Percentiles rank a stretch among this genome's conserved stretches.
Conservation (phyloP, 352 stramenopile genomes). For the Phytophthora uliginosa region DNA sequence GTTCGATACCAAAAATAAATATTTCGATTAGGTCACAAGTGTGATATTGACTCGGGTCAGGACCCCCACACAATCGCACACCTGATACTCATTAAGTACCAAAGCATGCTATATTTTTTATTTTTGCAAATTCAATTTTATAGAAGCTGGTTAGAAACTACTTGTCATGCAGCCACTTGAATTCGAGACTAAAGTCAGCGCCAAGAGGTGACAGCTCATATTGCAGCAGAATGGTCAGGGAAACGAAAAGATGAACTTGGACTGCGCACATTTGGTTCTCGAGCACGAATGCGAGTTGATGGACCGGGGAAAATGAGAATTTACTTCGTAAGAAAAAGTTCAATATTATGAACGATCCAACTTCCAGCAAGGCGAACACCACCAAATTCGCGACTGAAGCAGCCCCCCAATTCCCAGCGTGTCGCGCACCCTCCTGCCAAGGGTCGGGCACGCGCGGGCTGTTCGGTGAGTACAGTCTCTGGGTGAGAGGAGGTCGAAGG, state of each 20-base stretch:
- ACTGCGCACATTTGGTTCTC: slow-evolving; percentile 31
- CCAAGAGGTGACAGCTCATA: slow-evolving; percentile 18
- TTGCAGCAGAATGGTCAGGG: slow-evolving; percentile 5
- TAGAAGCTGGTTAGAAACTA: neutral
- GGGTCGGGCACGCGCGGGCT: no score
- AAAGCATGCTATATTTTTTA: no score
- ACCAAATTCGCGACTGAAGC: slow-evolving; percentile 11
- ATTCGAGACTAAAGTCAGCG: neutral
- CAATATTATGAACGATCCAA: slow-evolving; percentile 36
- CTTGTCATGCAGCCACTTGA: neutral
- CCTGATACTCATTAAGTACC: no score
- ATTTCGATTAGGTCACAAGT: no score
- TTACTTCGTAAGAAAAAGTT: slow-evolving; percentile 31
- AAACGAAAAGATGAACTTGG: slow-evolving; percentile 18
- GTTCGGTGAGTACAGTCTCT: no score
- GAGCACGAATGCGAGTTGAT: slow-evolving; percentile 49
- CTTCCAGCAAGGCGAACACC: slow-evolving; percentile 39
- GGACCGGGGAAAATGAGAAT: slow-evolving; percentile 35
- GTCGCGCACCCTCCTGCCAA: no score
- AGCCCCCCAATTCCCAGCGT: neutral
- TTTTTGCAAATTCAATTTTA: no score
- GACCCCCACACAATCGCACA: no score
- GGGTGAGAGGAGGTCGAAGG: no score
- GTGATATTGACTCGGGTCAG: no score
- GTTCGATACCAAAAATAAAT: no score